These are phyloP conservation scores for Fonsecaea multimorphosa DNA, from an alignment of 2,329 filamentous ascomycete species.

Conservation along the genomic window DNA sequence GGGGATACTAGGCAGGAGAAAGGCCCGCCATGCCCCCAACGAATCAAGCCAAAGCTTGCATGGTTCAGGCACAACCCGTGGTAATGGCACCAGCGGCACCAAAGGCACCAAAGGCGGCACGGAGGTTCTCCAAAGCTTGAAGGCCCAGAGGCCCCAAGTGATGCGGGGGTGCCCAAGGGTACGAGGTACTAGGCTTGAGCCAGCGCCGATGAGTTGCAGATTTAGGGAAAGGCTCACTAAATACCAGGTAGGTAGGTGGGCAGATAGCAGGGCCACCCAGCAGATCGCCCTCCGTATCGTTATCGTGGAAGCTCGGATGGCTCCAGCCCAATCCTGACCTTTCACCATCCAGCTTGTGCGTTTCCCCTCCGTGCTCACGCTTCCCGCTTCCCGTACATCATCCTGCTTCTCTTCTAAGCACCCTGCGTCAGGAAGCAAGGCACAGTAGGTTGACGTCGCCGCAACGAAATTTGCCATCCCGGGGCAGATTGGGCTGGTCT, in stretches of 20 bases:
- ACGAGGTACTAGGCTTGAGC: slow-evolving; percentile 2
- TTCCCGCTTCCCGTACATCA: slow-evolving; percentile 9
- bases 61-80: slow-evolving; percentile 7
- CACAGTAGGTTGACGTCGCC: slow-evolving; percentile 11
- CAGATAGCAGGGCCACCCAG: neutral
- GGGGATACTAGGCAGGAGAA: neutral
- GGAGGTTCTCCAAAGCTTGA: neutral
- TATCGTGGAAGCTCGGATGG: slow-evolving; percentile 12
- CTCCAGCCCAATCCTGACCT: neutral
- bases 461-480: slow-evolving; percentile 31
- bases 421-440: slow-evolving; percentile 19
- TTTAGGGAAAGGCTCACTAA: neutral
- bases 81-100: neutral
- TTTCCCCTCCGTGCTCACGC: slow-evolving; percentile 14
- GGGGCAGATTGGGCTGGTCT: slow-evolving; percentile 15
- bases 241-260: too few species aligned
- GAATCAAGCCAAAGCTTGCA: slow-evolving; percentile 5
- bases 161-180: slow-evolving; percentile 1
- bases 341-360: slow-evolving; percentile 4
- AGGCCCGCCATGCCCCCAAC: neutral
- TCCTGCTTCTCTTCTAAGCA: slow-evolving; percentile 14
- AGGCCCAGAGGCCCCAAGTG: neutral
- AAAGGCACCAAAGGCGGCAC: neutral
- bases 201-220: slow-evolving; percentile 2
- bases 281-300: slow-evolving; percentile 21